These are phyloP conservation scores for Lenzites betulinus DNA, from an alignment of 768 basidiomycete genomes.

Conservation along the genomic window DNA sequence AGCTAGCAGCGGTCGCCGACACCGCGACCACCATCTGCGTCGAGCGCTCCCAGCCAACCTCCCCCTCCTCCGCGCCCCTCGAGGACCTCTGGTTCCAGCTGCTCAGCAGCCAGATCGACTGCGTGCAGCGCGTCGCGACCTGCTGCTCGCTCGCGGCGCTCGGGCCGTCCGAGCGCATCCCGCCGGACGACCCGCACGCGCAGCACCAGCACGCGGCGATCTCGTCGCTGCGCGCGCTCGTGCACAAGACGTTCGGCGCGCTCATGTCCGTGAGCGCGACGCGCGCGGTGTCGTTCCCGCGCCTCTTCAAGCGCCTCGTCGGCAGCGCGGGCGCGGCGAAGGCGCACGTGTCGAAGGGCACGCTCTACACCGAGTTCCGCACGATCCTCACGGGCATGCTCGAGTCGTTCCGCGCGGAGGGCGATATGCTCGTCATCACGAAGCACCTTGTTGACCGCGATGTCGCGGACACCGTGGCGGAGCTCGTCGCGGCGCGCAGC, in stretches of 20 bases:
- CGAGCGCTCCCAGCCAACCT: slow-evolving; percentile 53
- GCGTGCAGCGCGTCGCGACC: slow-evolving; percentile 69
- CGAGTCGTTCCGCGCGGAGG: slow-evolving; percentile 90
- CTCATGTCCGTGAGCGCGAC: slow-evolving; percentile 85
- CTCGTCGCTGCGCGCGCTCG: slow-evolving; percentile 63
- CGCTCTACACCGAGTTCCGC: slow-evolving; percentile 88
- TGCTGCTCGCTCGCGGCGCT: slow-evolving; percentile 33
- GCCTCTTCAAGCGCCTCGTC: slow-evolving; percentile 89
- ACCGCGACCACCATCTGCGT: slow-evolving; percentile 72
- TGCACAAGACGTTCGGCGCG: slow-evolving; percentile 82
- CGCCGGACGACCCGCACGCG: slow-evolving; percentile 22
- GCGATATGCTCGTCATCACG: slow-evolving; percentile 85
- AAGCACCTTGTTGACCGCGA: slow-evolving; percentile 82
- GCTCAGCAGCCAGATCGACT: slow-evolving; percentile 77
- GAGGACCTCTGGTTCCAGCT: slow-evolving; percentile 93
- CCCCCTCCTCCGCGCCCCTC: slow-evolving; percentile 45
- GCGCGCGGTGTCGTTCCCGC: slow-evolving; percentile 83
- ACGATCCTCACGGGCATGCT: slow-evolving; percentile 93
- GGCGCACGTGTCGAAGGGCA: slow-evolving; percentile 51
- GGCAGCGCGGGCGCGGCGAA: slow-evolving; percentile 64
- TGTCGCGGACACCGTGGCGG: slow-evolving; percentile 71
- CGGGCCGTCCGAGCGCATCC: slow-evolving; percentile 6
- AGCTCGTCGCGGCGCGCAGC: slow-evolving; percentile 55
- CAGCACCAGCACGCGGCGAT: slow-evolving; percentile 40
- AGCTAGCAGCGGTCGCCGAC: slow-evolving; percentile 58